A percentile compares a stretch with the other conserved stretches of the same genome.
Evolutionary conservation across 2,329 filamentous ascomycete species (phyloP).

Genomic region (Penicillium sp.): DNA sequence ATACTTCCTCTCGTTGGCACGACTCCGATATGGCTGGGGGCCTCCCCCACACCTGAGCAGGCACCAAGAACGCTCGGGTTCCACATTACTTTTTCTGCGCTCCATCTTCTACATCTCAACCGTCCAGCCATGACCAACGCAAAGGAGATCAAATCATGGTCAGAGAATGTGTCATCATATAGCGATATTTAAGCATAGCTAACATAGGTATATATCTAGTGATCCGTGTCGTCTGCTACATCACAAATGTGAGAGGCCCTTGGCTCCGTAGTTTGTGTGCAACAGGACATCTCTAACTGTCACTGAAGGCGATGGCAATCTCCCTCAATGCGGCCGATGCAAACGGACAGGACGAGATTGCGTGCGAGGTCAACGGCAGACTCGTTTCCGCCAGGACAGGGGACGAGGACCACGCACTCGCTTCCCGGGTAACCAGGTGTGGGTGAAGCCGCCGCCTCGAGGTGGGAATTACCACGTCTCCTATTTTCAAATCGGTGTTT

Average conservation of each 20-base stretch:
- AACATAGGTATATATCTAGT: constrained; percentile 10
- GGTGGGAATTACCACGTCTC: constrained; percentile 13
- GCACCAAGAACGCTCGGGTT: not conserved
- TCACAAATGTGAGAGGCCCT: constrained; percentile 24
- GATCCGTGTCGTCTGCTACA: constrained; percentile 28
- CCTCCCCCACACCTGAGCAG: not conserved
- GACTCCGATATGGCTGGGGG: not conserved
- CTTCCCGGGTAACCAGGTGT: constrained; percentile 29
- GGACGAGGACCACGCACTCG: constrained; percentile 16
- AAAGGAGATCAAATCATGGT: constrained; percentile 25
- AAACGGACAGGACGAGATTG: constrained; percentile 23
- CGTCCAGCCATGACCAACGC: constrained; percentile 15
- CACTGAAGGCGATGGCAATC: constrained; percentile 21
- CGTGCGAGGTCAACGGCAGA: constrained; percentile 14
- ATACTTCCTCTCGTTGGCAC: not conserved
- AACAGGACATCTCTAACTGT: constrained; percentile 1
- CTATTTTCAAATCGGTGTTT: constrained; percentile 3
- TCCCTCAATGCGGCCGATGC: constrained; percentile 28
- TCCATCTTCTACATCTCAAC: constrained; percentile 1
- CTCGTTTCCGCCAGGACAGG: constrained; percentile 22
- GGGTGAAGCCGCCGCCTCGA: constrained; percentile 28
- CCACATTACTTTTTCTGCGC: constrained; percentile 10
- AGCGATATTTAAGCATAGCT: not conserved
- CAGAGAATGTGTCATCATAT: not conserved
- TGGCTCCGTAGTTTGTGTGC: not conserved